Conservation (phyloP, 371 early-diverging fungal species). For the Mucor ambiguus region DNA sequence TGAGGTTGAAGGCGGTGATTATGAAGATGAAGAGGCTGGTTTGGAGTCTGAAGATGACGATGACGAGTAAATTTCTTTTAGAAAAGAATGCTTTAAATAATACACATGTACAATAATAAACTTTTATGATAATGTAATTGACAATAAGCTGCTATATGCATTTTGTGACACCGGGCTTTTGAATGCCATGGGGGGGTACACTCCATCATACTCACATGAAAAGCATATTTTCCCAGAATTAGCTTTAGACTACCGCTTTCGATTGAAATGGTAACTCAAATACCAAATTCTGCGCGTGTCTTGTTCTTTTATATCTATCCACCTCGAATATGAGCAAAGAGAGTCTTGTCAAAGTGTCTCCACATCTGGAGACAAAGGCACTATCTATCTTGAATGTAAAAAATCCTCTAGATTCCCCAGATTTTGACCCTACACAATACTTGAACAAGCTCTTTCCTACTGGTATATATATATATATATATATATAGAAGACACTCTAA, state of each 20-base stretch:
- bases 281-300: neutral
- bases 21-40: conserved; percentile 52
- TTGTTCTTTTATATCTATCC: neutral
- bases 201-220: neutral
- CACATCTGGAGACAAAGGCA: conserved; percentile 53
- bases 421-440: conserved; percentile 74
- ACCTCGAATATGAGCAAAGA: conserved; percentile 9
- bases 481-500: neutral
- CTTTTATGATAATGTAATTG: neutral
- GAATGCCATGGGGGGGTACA: too few species aligned
- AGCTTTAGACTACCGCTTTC: neutral
- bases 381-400: conserved; percentile 51
- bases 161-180: too few species aligned
- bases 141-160: too few species aligned
- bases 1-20: conserved; percentile 57
- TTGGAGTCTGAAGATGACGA: conserved; percentile 45
- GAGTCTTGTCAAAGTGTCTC: conserved; percentile 43
- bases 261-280: neutral
- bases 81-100: neutral
- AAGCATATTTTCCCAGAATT: neutral
- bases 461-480: conserved; percentile 50
- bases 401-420: conserved; percentile 72
- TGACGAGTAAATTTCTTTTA: conserved; percentile 7
- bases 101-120: conserved; percentile 1
- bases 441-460: conserved; percentile 85